Evolutionary conservation across 2,329 filamentous ascomycete species (phyloP), one percentile per base, ranked within the genome.

Genomic region (Ophiostoma ips): DNA sequence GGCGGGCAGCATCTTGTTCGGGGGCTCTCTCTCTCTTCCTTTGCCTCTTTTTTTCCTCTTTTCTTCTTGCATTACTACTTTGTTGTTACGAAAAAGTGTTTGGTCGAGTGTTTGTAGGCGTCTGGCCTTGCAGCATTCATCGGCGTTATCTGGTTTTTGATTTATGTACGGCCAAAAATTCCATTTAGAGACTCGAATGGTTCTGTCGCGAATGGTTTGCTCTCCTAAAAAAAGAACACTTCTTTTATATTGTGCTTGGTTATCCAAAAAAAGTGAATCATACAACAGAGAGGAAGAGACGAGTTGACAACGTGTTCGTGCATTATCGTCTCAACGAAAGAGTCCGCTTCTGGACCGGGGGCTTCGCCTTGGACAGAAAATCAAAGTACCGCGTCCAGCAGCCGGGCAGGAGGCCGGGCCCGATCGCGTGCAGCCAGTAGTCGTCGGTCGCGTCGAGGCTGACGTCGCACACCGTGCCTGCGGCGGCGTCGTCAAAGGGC

Each of bases 51-150:
- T 41, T 10, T 30, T 36, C n/a, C 7, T 41, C 12, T n/a, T 24
- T 34, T 45, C 18, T 45, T 45, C n/a, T 45, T 45, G 50, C 45
- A 43, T 43, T 43, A 43, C 30, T 43, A 30, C 40, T 43, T 38
- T 38, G 21, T 38, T 38, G 21, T 48, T 28, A 43, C 16, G 37
- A 33, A 49, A 46, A 31, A 21, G 50, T 49, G 51, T 50, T 48
- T 48, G 51, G 47, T 53, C 45, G 51, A 53, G 49, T 53, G 51
- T 53, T 50, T 50, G 51, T 40, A 36, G 44, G 51, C 37, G 44
- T 46, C 37, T 33, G 48, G 43, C 38, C 45, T 48, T 48, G 44
- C 51, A 48, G 38, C 51, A 53, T 48, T 53, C 48, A 51, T 30
- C 11, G 51, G 51, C 51, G 51, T 53, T 52, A 44, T 46, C 30